Evolutionary conservation across 2,329 filamentous ascomycete species (phyloP), one percentile per base, ranked within the genome.

Genomic region (Amylocarpus encephaloides): DNA sequence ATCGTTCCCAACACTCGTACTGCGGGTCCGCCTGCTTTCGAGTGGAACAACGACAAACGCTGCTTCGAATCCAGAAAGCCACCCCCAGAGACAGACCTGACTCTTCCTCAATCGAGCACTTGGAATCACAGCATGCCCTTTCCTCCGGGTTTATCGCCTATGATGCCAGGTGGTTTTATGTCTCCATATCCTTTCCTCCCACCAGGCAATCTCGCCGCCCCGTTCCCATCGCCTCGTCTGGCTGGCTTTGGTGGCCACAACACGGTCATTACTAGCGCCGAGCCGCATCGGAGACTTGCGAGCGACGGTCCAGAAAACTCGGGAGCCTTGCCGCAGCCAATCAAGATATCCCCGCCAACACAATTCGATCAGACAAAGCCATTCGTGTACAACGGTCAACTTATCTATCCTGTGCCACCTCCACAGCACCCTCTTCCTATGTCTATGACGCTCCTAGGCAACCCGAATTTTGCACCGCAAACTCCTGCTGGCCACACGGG

Each of bases 1-100:
- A 85, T 85, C 58, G 82, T 85, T 1, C 81, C 80, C 43, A 85
- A 85, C 59, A 82, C 74, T 32, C 73, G 80, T 39, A 73, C 55
- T 41, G 44, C 53, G 30, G 59, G 53, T 18, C 57, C 59, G 3
- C 60, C 61, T 33, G 36, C 45, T 30, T 61, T 64, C 29, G 59
- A 63, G 30, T 62, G 57, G 53, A 64, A 59, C 46, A 39, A 48
- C 26, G 60, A 63, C 10, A 62, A 65, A 16, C 35, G 48, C 18
- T 46, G 46, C 18, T 60, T 61, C 38, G 61, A 63, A n/a, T 39
- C 53, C 33, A 41, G 42, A 15, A 54, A 53, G n/a, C 16, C 40
- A 15, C 30, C 16, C 2, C 13, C 36, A 13, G 51, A 52, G 30
- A 38, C 29, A 26, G 51, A 56, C 2, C 26, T 34, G 33, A 48